Base-by-base conservation (phyloP, 2,329 filamentous ascomycete species). In the Penicillium sp. region DNA sequence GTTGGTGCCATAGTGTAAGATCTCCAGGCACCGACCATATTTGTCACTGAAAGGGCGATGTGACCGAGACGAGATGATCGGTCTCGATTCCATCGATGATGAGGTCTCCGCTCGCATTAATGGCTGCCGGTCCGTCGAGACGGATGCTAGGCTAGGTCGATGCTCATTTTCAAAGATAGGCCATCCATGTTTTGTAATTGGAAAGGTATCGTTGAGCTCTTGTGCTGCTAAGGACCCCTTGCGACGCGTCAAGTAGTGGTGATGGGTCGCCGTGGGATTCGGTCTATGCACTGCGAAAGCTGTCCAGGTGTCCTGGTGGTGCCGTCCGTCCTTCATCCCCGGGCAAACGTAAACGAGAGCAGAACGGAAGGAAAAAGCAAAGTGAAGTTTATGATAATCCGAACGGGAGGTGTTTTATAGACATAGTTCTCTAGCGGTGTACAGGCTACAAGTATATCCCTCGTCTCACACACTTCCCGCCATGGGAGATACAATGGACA, bases 1-100 rank as follows among this genome's bases (percentile, higher is more conserved):
- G 49, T 59, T 58, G 6, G 51, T 24, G 33, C 65, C 64, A 26
- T 67, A 68, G 45, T 68, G 65, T 31, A 68, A 44, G 28, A 68
- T 65, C 5, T 65, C 56, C 6, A 53, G 57, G 45, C 61, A 67
- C 9, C 60, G 57, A 16, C 65, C 65, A 33, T 69, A 68, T 46
- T 56, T 61, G 15, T 59, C 51, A 12, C 49, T 45, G 23, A 67
- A 59, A 0, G 63, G 44, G 10, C 48, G 47, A 23, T 33, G 42
- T 24, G 3, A 42, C 7, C 41, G 42, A 34, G 46, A 42, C 12
- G 36, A 18, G 43, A 21, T 15, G 36, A 47, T 23, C 8, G 23
- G 44, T 23, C 13, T 44, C 43, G 16, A 12, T 42, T 23, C 44
- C 6, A 38, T 49, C 21, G 36, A 39, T 12, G 56, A 42, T 24